Evolutionary conservation across 2,329 filamentous ascomycete genomes (phyloP), one percentile per base, ranked within the genome.

Genomic region (Coniochaeta hoffmannii): DNA sequence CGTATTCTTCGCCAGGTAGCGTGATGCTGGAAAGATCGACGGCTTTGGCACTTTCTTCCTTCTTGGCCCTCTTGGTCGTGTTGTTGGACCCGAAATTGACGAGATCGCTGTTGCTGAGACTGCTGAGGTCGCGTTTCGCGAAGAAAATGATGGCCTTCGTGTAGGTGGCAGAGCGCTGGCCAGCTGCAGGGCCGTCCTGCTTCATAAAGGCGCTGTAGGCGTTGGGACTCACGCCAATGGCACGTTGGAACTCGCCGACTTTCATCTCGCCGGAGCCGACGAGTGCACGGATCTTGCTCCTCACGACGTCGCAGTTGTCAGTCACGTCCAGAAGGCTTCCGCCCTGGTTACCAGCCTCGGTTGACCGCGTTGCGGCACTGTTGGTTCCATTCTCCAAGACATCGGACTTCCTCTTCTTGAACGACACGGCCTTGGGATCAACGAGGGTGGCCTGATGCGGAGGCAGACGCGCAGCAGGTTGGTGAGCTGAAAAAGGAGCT

Each of bases 231-330:
- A 60, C 57, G 36, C 76, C 75, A 55, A 71, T 75, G 3, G 73
- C 73, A 41, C 71, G 66, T 60, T 77, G 74, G 54, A 80, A 63
- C 58, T 80, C 76, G 52, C 76, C 77, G 31, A 79, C 76, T 11
- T 76, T 77, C 57, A 78, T 67, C 38, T 75, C 75, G 36, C 76
- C 78, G 1, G 71, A 73, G 50, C 78, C 76, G 38, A 79, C 70
- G 61, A 78, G 78, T 57, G 76, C 73, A 2, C 72, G 63, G 30
- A 75, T 67, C 53, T 54, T 57, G 14, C 17, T 34, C 30, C 55
- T 50, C 30, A 59, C 50, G 24, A 28, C 36, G 41, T 57, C 55
- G 55, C 53, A 57, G 15, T 34, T 57, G 3, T 53, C 44, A n/a
- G 50, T 26, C n/a, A 53, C 19, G 28, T 38, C 14, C 8, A 6